Conservation (phyloP, 768 basidiomycete species). For the Hericium alpestre region DNA sequence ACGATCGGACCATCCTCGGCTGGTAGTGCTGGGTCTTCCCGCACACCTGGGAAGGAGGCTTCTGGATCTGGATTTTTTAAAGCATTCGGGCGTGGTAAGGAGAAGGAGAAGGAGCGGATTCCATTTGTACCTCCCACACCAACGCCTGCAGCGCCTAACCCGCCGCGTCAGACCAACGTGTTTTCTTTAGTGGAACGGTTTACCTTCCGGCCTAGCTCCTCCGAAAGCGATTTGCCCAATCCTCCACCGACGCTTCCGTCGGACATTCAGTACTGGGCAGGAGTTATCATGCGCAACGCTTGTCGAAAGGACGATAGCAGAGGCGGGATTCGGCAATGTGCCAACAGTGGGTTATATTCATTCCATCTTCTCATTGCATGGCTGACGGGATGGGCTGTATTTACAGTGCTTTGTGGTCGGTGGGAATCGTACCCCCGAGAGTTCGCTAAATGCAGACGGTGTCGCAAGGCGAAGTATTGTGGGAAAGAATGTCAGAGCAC, state of each 20-base stretch:
- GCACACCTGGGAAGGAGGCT: conserved; percentile 4
- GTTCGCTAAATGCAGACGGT: conserved; percentile 93
- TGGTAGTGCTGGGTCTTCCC: background rate
- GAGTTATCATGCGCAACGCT: conserved; percentile 99
- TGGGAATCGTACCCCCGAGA: conserved; percentile 92
- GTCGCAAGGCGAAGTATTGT: conserved; percentile 97
- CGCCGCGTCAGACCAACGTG: conserved; percentile 67
- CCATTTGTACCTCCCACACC: conserved; percentile 14
- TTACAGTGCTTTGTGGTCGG: conserved; percentile 79
- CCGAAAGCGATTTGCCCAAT: conserved; percentile 61
- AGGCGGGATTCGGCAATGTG: conserved; percentile 94
- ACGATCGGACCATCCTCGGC: background rate
- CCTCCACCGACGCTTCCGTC: conserved; percentile 62
- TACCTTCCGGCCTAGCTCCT: conserved; percentile 84
- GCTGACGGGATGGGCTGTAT: conserved; percentile 5
- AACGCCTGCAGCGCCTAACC: conserved; percentile 14
- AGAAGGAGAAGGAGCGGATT: conserved; percentile 30
- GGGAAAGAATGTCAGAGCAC: conserved; percentile 95
- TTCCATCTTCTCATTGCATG: background rate
- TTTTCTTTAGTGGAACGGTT: conserved; percentile 95
- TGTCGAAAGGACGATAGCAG: conserved; percentile 92
- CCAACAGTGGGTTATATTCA: conserved; percentile 62
- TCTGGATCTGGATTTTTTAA: conserved; percentile 28
- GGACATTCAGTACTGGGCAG: conserved; percentile 98
- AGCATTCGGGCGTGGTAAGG: conserved; percentile 35